phyloP scores from a whole-genome alignment of 2,329 filamentous ascomycete genomes.

The Juglanconis sp. region DNA sequence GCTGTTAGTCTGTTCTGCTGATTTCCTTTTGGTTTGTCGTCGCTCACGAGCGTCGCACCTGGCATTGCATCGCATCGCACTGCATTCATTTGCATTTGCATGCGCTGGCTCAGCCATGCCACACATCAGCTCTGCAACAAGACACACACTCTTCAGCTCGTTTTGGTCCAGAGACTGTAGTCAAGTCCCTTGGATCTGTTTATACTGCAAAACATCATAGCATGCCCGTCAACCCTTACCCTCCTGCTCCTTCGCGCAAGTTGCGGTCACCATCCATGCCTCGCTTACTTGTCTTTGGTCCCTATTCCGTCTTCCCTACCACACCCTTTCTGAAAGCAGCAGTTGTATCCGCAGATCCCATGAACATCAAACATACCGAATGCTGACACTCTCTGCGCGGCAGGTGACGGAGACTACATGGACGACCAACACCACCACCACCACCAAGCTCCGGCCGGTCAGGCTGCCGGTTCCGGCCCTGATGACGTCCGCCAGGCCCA shows the following conservation, averaged over 20 bases:
- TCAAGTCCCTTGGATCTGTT: constrained; percentile 25
- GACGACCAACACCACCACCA: constrained; percentile 57
- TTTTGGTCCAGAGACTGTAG: constrained; percentile 16
- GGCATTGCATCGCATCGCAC: constrained; percentile 32
- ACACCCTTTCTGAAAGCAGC: constrained; percentile 18
- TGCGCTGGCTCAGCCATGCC: constrained; percentile 25
- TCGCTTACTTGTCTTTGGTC: constrained; percentile 29
- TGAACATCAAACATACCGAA: constrained; percentile 14
- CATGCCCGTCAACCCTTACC: constrained; percentile 17
- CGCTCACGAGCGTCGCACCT: constrained; percentile 31
- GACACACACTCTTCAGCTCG: constrained; percentile 12
- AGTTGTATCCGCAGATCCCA: constrained; percentile 17
- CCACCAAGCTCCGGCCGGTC: constrained; percentile 45
- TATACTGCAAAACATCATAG: constrained; percentile 28
- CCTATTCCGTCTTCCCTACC: constrained; percentile 25
- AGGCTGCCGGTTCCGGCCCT: constrained; percentile 27
- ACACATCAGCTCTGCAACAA: constrained; percentile 22
- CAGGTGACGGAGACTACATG: constrained; percentile 62
- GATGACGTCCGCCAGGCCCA: constrained; percentile 72
- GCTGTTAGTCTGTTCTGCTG: constrained; percentile 43
- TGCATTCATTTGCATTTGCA: constrained; percentile 23
- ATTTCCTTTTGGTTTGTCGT: constrained; percentile 39
- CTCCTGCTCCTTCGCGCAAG: constrained; percentile 18
- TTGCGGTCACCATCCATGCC: constrained; percentile 18
- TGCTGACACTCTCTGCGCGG: constrained; percentile 27